Conservation (phyloP, 2,329 filamentous ascomycete species). For the Ophiostoma montium region DNA sequence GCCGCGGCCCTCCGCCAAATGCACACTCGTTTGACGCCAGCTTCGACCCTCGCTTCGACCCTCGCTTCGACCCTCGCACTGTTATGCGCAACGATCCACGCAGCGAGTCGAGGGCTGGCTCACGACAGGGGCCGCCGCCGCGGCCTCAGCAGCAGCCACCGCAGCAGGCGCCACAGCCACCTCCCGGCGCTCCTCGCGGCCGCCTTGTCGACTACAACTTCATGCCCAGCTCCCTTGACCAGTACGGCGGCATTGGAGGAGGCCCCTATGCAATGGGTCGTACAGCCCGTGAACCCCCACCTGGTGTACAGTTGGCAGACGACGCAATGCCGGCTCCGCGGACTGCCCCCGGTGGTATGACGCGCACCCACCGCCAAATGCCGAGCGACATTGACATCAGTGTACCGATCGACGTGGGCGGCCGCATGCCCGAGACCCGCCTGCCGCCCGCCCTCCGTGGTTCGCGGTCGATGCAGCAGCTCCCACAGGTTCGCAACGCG, state of each 20-base stretch:
- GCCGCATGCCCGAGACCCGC: conserved; percentile 2
- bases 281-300: background rate
- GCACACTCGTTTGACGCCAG: background rate
- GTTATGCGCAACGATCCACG: background rate
- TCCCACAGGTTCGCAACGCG: conserved; percentile 1
- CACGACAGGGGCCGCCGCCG: background rate
- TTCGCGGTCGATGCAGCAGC: conserved; percentile 7
- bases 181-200: background rate
- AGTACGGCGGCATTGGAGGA: background rate
- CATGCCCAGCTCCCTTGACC: background rate
- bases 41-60: background rate
- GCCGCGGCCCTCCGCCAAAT: background rate
- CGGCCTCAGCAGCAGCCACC: background rate
- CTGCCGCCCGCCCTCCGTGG: background rate
- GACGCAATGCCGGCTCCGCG: background rate
- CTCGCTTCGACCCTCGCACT: background rate
- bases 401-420: background rate
- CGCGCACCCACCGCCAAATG: background rate
- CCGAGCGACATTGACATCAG: background rate
- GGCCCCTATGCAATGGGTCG: background rate
- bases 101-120: background rate
- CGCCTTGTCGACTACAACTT: background rate
- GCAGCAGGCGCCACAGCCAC: background rate
- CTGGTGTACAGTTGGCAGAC: background rate
- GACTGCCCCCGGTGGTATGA: background rate